A percentile compares a stretch with the other conserved stretches of the same genome.
These are phyloP conservation scores for Yamadazyma taylorii DNA, from an alignment of 1,139 yeast genomes.

Conservation along the genomic window DNA sequence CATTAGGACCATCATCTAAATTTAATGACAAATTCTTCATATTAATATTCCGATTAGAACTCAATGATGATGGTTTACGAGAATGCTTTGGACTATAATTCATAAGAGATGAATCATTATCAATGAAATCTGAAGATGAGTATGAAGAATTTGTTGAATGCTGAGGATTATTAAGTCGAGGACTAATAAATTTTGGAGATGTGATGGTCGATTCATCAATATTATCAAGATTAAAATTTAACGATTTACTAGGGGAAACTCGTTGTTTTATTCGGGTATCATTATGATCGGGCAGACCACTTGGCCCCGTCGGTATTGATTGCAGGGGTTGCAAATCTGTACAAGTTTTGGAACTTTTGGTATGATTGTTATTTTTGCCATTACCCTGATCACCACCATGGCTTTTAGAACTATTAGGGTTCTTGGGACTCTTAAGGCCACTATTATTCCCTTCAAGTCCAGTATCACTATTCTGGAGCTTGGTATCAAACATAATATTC, in stretches of 20 bases:
- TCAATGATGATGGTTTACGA: constrained; percentile 28
- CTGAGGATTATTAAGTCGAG: background rate
- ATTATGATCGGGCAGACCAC: background rate
- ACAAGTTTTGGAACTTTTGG: too few relatives aligned
- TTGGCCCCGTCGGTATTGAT: too few relatives aligned
- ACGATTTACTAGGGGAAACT: background rate
- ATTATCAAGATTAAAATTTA: constrained; percentile 1
- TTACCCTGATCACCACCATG: too few relatives aligned
- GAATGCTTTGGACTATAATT: constrained; percentile 42
- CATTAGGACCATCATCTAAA: constrained; percentile 19
- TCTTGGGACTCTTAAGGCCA: too few relatives aligned
- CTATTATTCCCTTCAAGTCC: too few relatives aligned
- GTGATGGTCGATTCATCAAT: constrained; percentile 1
- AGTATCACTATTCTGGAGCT: too few relatives aligned
- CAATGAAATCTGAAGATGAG: background rate
- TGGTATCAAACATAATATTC: too few relatives aligned
- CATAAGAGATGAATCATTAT: constrained; percentile 10
- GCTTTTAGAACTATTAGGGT: too few relatives aligned
- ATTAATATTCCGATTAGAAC: constrained; percentile 24
- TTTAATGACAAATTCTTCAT: constrained; percentile 40
- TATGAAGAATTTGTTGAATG: constrained; percentile 1
- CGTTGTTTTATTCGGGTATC: background rate
- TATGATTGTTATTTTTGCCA: too few relatives aligned
- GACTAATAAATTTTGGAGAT: constrained; percentile 1
- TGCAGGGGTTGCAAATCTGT: too few relatives aligned